Conservation (phyloP, 1,284 basidiomycete genomes). For the Microbotryum violaceum region DNA sequence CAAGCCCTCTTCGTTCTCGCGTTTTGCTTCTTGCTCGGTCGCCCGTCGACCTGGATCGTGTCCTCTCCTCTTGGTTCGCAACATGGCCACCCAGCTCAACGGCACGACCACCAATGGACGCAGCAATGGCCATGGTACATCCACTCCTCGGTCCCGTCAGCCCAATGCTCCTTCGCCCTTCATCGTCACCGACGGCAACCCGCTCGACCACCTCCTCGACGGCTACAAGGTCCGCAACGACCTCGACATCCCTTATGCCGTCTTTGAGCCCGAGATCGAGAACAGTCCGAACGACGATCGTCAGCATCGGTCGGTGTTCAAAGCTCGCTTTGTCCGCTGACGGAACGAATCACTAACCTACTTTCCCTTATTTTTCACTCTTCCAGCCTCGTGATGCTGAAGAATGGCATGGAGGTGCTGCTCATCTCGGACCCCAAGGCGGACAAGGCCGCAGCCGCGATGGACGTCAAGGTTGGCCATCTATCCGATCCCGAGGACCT, state of each 20-base stretch:
- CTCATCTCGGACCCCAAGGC: constrained; percentile 78
- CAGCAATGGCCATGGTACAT: constrained; percentile 10
- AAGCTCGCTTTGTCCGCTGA: neutral
- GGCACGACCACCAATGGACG: neutral
- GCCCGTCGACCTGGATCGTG: neutral
- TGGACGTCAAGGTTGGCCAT: constrained; percentile 94
- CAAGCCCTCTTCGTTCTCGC: neutral
- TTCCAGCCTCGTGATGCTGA: constrained; percentile 61
- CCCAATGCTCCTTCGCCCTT: constrained; percentile 23
- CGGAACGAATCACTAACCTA: neutral
- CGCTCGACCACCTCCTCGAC: constrained; percentile 16
- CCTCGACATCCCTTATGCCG: constrained; percentile 34
- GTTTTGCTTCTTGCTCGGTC: neutral
- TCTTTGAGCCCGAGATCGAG: constrained; percentile 61
- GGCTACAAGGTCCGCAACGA: constrained; percentile 9
- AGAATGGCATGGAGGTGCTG: constrained; percentile 80
- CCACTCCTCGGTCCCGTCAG: constrained; percentile 3
- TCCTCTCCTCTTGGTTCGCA: neutral
- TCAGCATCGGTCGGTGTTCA: constrained; percentile 49
- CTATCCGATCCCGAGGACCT: constrained; percentile 66
- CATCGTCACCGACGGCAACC: constrained; percentile 10
- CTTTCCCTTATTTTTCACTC: constrained; percentile 23
- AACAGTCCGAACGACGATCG: constrained; percentile 70
- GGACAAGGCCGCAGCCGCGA: constrained; percentile 89
- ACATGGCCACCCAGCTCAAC: neutral